Evolutionary conservation across 768 basidiomycete species (phyloP).

Genomic region (Termitomyces heimii): DNA sequence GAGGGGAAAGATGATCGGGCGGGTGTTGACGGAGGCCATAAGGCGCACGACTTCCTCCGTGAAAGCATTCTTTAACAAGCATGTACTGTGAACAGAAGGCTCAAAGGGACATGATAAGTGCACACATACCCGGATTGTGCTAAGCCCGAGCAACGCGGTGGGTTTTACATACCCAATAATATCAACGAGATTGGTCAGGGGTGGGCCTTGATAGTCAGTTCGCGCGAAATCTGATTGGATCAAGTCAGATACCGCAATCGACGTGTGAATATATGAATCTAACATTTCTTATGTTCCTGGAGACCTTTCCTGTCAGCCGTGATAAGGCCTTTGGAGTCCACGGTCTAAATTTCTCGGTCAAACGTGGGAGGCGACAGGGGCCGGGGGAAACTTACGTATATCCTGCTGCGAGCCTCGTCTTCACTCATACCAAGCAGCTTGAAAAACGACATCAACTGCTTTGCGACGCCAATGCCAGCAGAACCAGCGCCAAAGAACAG

Average conservation of each 20-base stretch:
- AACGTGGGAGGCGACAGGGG: neutral
- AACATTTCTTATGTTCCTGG: conserved; percentile 73
- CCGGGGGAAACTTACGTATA: conserved; percentile 44
- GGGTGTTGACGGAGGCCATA: conserved; percentile 59
- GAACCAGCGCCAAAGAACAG: conserved; percentile 91
- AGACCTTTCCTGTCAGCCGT: conserved; percentile 62
- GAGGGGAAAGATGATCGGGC: conserved; percentile 80
- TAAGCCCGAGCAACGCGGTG: conserved; percentile 72
- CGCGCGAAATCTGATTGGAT: conserved; percentile 63
- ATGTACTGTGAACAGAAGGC: conserved; percentile 17
- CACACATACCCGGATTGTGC: conserved; percentile 42
- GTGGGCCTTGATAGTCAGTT: conserved; percentile 58
- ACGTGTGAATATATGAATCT: conserved; percentile 9
- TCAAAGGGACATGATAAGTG: neutral
- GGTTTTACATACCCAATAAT: conserved; percentile 71
- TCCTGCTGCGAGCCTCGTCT: conserved; percentile 59
- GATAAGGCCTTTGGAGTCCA: conserved; percentile 75
- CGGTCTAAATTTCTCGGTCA: conserved; percentile 36
- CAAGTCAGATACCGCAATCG: conserved; percentile 25
- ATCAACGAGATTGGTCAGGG: conserved; percentile 53
- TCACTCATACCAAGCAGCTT: conserved; percentile 57
- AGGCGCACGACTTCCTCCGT: conserved; percentile 51
- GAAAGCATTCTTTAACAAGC: conserved; percentile 46
- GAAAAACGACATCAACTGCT: conserved; percentile 81
- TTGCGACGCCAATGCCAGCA: conserved; percentile 85